Evolutionary conservation across 768 basidiomycete genomes (phyloP).

Genomic region (Leccinum obscurum): DNA sequence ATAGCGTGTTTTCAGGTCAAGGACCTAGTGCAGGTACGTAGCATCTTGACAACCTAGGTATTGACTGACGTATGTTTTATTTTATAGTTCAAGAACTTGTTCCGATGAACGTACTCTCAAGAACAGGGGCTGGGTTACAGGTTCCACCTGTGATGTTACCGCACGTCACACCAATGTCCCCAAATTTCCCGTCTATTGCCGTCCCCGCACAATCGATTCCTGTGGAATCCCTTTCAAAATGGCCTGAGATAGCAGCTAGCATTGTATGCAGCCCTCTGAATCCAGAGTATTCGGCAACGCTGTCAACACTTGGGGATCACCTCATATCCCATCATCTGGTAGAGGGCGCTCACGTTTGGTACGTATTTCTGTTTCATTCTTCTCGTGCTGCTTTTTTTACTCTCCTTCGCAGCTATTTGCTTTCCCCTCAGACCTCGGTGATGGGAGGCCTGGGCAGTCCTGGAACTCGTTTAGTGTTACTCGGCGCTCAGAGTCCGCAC

Average conservation of each 20-base stretch:
- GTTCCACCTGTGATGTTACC: slow-evolving; percentile 34
- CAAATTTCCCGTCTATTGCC: slow-evolving; percentile 55
- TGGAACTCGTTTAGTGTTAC: slow-evolving; percentile 64
- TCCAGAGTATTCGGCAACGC: slow-evolving; percentile 66
- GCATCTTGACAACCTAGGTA: neutral
- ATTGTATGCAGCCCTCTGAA: slow-evolving; percentile 71
- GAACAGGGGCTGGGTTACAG: slow-evolving; percentile 39
- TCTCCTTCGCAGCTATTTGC: slow-evolving; percentile 61
- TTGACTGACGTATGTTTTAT: slow-evolving; percentile 4
- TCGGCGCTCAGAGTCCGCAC: slow-evolving; percentile 68
- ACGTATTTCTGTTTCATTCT: slow-evolving; percentile 12
- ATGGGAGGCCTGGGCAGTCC: slow-evolving; percentile 71
- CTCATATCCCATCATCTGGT: slow-evolving; percentile 69
- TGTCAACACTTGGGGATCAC: slow-evolving; percentile 85
- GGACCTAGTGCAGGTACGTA: slow-evolving; percentile 68
- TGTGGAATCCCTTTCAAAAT: slow-evolving; percentile 63
- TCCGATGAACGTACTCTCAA: slow-evolving; percentile 54
- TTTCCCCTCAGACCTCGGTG: slow-evolving; percentile 79
- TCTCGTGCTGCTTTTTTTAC: slow-evolving; percentile 5
- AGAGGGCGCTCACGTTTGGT: slow-evolving; percentile 94
- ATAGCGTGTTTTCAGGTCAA: slow-evolving; percentile 83
- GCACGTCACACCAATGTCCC: slow-evolving; percentile 58
- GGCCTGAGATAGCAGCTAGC: slow-evolving; percentile 87
- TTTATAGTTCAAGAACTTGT: slow-evolving; percentile 73
- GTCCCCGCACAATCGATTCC: slow-evolving; percentile 50